Evolutionary conservation across 495 filamentous ascomycete genomes (phyloP).

Genomic region (Bacidia rubella): DNA sequence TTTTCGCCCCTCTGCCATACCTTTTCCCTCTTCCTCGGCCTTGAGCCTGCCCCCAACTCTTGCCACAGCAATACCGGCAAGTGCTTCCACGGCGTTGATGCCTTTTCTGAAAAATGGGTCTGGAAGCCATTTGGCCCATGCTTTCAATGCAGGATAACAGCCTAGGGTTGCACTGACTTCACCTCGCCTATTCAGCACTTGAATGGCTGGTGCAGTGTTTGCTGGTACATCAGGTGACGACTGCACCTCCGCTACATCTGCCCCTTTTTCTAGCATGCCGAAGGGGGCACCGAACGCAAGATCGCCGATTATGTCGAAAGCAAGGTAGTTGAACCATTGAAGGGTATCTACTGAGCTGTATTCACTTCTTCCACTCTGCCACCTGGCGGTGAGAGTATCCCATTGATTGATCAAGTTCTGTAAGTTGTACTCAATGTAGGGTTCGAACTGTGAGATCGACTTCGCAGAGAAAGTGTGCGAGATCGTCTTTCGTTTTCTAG

Average conservation of each 20-base stretch:
- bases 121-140: constrained; percentile 38
- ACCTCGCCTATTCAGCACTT: constrained; percentile 42
- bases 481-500: constrained; percentile 79
- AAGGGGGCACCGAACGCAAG: constrained; percentile 44
- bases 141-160: constrained; percentile 32
- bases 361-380: neutral
- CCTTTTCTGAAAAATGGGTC: constrained; percentile 40
- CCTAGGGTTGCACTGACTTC: constrained; percentile 40
- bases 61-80: constrained; percentile 58
- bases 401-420: constrained; percentile 61
- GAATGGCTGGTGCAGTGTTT: constrained; percentile 36
- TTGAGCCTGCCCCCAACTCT: constrained; percentile 62
- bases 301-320: constrained; percentile 86
- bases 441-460: constrained; percentile 72
- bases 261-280: constrained; percentile 38
- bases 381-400: constrained; percentile 29
- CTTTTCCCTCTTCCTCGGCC: constrained; percentile 40
- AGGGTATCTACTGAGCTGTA: constrained; percentile 51
- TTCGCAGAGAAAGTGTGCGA: constrained; percentile 81
- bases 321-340: constrained; percentile 89
- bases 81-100: constrained; percentile 33
- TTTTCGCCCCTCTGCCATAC: constrained; percentile 36
- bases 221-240: constrained; percentile 30
- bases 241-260: constrained; percentile 49
- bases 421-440: constrained; percentile 74